A percentile compares a stretch with the other conserved stretches of the same genome.
These are phyloP conservation scores for Pythium angustatum DNA, from an alignment of 352 stramenopile species.

Conservation along the genomic window DNA sequence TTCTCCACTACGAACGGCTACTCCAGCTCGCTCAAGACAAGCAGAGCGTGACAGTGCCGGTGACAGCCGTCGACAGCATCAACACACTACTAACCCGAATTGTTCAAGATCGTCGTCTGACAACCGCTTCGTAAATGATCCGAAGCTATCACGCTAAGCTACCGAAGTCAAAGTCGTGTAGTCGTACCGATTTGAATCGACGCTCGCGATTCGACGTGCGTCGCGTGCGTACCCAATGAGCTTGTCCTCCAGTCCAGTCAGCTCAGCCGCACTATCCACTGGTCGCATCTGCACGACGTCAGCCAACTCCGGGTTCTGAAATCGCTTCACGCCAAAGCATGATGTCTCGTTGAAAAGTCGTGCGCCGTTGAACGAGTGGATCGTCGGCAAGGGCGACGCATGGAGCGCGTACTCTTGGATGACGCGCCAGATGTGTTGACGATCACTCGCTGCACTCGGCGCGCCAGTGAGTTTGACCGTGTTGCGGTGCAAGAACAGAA, in stretches of 20 bases:
- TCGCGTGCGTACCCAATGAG: conserved; percentile 20
- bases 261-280: neutral
- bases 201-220: neutral
- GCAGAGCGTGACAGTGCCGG: neutral
- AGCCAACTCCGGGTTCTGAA: conserved; percentile 10
- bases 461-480: conserved; percentile 60
- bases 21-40: conserved; percentile 10
- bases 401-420: conserved; percentile 44
- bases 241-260: conserved; percentile 25
- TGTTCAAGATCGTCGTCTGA: conserved; percentile 19
- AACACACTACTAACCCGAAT: conserved; percentile 18
- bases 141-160: neutral
- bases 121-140: neutral
- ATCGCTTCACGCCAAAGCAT: conserved; percentile 67
- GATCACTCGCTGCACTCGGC: conserved; percentile 18
- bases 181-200: neutral
- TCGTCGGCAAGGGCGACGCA: conserved; percentile 32
- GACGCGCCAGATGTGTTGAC: conserved; percentile 39
- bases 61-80: conserved; percentile 15
- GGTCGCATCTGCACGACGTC: conserved; percentile 8
- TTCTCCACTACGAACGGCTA: conserved; percentile 21
- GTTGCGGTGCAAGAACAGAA: conserved; percentile 37
- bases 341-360: conserved; percentile 69
- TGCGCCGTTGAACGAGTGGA: conserved; percentile 59
- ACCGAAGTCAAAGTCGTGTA: neutral